Base-by-base conservation (phyloP, 2,329 filamentous ascomycete genomes). In the Penicillium sp. region DNA sequence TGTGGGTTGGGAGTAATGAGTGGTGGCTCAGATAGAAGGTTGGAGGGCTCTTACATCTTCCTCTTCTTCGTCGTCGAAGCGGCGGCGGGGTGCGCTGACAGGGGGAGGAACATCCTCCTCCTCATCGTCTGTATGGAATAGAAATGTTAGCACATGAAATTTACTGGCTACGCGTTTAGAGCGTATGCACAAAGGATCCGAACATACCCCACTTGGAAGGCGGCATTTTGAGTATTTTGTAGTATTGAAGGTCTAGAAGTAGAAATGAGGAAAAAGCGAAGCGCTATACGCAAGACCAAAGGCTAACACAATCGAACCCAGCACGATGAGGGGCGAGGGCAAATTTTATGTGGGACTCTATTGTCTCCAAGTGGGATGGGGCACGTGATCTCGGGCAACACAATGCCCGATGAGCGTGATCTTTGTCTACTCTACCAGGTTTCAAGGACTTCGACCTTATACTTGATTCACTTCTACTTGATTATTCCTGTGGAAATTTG, bases 1-100 rank as follows among this genome's bases (percentile, higher is more conserved):
- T 96, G 61, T 5, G 24, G 11, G 10, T 43, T 45, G 18, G 36
- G 24, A 27, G 24, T 27, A 7, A 7, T 45, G 55, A 21, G 48
- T 9, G 31, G n/a, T 45, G 22, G 14, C 34, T 31, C 14, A 22
- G 39, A 16, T 46, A 32, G 31, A 50, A 44, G 29, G 22, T 48
- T 16, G n/a, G 32, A 16, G n/a, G 43, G 32, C 40, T 69, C 79
- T 65, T 83, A 93, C 92, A 76, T 95, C 90, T 32, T 92, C 87
- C 51, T 82, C 88, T 75, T 96, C 92, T 73, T 97, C 93, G 65
- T 97, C 93, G 65, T 94, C 92, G 70, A 96, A 96, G 79, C 94
- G 91, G 73, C 83, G 77, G 60, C 83, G 79, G 51, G 77, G 73
- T 42, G 79, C 74, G 45, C 79, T 73, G 48, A 79, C 74, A 47